phyloP scores from a whole-genome alignment of 768 basidiomycete genomes.

The Panaeolus cyanescens region DNA sequence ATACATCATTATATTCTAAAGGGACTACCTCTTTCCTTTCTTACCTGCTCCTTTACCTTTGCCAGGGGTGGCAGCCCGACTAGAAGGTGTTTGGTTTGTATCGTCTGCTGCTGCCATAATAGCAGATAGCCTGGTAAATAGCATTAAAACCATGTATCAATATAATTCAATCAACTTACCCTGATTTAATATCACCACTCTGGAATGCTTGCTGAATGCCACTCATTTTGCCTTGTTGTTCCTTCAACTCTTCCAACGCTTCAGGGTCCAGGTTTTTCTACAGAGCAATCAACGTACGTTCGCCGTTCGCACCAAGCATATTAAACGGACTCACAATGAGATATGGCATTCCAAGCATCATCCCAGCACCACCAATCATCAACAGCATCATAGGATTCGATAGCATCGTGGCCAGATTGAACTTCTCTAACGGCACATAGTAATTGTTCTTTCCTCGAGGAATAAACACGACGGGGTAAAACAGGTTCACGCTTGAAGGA shows the following conservation, averaged over 20 bases:
- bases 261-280: slow-evolving; percentile 82
- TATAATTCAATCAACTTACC: slow-evolving; percentile 35
- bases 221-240: slow-evolving; percentile 58
- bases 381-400: slow-evolving; percentile 86
- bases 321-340: slow-evolving; percentile 54
- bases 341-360: slow-evolving; percentile 77
- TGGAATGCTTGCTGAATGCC: slow-evolving; percentile 57
- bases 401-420: slow-evolving; percentile 76
- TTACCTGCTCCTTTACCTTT: slow-evolving; percentile 30
- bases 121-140: slow-evolving; percentile 19
- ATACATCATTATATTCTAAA: not conserved
- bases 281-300: slow-evolving; percentile 7
- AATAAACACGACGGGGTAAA: slow-evolving; percentile 60
- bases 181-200: slow-evolving; percentile 58
- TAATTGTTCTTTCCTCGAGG: slow-evolving; percentile 61
- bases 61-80: slow-evolving; percentile 2
- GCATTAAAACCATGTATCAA: not conserved
- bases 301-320: not conserved
- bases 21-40: slow-evolving; percentile 33
- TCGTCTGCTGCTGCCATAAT: slow-evolving; percentile 25
- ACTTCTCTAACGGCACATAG: slow-evolving; percentile 70
- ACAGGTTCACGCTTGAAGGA: slow-evolving; percentile 50
- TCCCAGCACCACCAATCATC: slow-evolving; percentile 64
- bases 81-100: slow-evolving; percentile 5
- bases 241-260: slow-evolving; percentile 62